Evolutionary conservation across 441 rosid genomes (phyloP), one percentile per base, ranked within the genome.

Genomic region (Gossypium schwendimanii): DNA sequence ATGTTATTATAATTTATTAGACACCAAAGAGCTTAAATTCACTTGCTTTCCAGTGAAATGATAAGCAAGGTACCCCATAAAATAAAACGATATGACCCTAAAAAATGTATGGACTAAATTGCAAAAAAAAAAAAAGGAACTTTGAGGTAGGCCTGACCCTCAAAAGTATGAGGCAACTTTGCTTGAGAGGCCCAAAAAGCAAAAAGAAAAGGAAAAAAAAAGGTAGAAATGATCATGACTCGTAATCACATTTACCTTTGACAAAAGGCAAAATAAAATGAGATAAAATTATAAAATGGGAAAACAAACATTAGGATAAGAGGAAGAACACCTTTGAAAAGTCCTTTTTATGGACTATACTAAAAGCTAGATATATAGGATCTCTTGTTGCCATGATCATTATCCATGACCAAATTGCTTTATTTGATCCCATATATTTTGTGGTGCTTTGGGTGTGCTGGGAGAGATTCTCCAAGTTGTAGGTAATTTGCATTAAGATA

Each of bases 391-490:
- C 58, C 57, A 78, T 77, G 79, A 83, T 86, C 73, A 86, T 83
- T 82, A 84, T 82, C 84, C 84, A 73, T 78, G 84, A 75, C 80
- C 80, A 79, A 77, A 79, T 79, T 74, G 82, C 70, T 69, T 70
- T 70, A 69, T 57, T 80, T 74, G 77, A 74, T 75, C 74, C 71
- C 68, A 76, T 18, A 24, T 41, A 28, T 14, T 67, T 78, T 72
- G 79, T 82, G 81, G 70, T 28, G 33, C 28, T 26, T 26, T 3
- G 28, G 28, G 28, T 26, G 47, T 55, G 75, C 71, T 20, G 59
- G 80, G 60, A 80, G 75, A 79, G 92, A 89, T 88, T 86, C 91
- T 79, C 81, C 91, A 85, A 85, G 81, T 84, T 84, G 91, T 83
- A 53, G 82, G 83, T 77, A 76, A 80, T 78, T 84, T 61, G 65